Conservation (phyloP, 1,139 yeast species). For the Kluyveromyces sp. region DNA sequence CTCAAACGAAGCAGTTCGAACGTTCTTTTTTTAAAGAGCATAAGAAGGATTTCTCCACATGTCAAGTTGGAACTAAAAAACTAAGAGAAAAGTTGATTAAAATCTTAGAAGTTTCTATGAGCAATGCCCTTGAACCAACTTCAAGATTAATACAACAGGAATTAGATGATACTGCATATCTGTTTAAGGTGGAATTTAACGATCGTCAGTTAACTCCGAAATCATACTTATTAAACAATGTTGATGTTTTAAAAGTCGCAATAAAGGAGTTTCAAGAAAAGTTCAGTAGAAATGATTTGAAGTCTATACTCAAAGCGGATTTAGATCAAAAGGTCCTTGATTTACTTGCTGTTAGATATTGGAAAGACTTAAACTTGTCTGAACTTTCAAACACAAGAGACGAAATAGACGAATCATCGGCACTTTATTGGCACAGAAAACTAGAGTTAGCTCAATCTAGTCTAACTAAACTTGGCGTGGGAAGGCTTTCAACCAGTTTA, state of each 20-base stretch:
- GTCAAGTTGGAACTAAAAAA: constrained; percentile 69
- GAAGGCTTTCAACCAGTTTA: constrained; percentile 76
- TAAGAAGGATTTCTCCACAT: constrained; percentile 51
- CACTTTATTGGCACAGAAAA: constrained; percentile 81
- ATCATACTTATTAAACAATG: constrained; percentile 84
- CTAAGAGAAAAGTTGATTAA: constrained; percentile 75
- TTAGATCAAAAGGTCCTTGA: constrained; percentile 86
- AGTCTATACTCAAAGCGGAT: constrained; percentile 70
- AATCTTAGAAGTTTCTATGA: constrained; percentile 87
- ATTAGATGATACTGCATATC: constrained; percentile 85
- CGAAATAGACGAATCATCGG: constrained; percentile 42
- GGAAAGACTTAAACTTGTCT: constrained; percentile 52
- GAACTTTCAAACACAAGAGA: constrained; percentile 21
- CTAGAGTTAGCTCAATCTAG: constrained; percentile 77
- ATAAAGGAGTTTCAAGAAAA: constrained; percentile 79
- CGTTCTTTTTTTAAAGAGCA: constrained; percentile 50
- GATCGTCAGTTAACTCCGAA: constrained; percentile 91
- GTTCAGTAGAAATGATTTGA: constrained; percentile 77
- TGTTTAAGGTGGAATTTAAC: constrained; percentile 92
- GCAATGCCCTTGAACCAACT: constrained; percentile 80
- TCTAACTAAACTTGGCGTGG: constrained; percentile 87
- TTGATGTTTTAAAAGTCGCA: constrained; percentile 78
- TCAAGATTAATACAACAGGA: constrained; percentile 81
- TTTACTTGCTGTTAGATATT: constrained; percentile 79
- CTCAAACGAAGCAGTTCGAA: constrained; percentile 61